Evolutionary conservation across 2,329 filamentous ascomycete genomes (phyloP).

Genomic region (Triangularia setosa): DNA sequence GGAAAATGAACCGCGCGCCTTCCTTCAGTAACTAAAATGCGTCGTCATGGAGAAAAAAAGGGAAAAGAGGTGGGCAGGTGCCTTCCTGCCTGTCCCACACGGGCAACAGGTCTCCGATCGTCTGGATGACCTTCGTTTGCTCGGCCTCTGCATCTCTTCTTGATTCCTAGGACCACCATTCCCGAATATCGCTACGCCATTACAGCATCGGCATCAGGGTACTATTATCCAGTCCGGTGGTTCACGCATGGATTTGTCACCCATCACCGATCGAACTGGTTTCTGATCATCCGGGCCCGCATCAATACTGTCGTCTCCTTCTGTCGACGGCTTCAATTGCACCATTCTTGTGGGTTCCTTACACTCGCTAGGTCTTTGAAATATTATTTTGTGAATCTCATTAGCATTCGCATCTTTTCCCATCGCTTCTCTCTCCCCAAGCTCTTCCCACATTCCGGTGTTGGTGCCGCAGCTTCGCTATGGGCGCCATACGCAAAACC

Average conservation of each 20-base stretch:
- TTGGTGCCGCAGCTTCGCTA: neutral
- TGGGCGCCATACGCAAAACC: conserved; percentile 6
- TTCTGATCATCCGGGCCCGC: neutral
- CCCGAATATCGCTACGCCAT: conserved; percentile 14
- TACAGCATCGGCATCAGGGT: conserved; percentile 7
- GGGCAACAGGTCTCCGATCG: neutral
- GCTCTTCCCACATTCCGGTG: neutral
- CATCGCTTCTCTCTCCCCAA: neutral
- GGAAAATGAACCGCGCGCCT: neutral
- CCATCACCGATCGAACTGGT: neutral
- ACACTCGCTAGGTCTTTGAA: neutral
- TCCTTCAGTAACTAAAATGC: neutral
- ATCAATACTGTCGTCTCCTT: neutral
- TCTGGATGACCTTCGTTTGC: neutral
- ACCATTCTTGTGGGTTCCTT: neutral
- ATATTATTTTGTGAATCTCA: neutral
- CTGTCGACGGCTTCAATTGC: neutral
- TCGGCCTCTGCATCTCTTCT: neutral
- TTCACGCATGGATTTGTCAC: conserved; percentile 2
- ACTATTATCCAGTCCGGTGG: conserved; percentile 4
- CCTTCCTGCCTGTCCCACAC: neutral
- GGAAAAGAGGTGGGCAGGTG: neutral
- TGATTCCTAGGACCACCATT: conserved; percentile 9
- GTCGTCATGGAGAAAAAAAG: neutral
- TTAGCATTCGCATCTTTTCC: neutral